phyloP scores from a whole-genome alignment of 352 stramenopile genomes.

The Pythium apleroticum region DNA sequence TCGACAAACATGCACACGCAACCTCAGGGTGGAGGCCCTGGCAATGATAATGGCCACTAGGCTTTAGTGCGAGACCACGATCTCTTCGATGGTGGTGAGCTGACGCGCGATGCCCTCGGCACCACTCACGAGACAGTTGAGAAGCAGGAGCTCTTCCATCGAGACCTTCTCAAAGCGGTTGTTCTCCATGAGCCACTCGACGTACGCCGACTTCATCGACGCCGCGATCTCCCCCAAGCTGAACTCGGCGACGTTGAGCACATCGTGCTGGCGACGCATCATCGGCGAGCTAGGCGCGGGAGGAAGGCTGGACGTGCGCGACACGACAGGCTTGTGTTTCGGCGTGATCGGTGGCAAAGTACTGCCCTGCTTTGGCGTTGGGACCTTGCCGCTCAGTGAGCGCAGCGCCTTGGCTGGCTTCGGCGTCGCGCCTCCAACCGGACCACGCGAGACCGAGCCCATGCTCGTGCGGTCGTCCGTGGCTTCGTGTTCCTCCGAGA shows the following conservation, averaged over 20 bases:
- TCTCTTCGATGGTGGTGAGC: constrained; percentile 73
- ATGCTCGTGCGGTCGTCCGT: constrained; percentile 2
- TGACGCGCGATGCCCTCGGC: constrained; percentile 75
- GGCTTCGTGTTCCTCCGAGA: constrained; percentile 11
- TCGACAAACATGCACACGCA: too few species aligned
- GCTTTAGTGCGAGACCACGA: constrained; percentile 59
- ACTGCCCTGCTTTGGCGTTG: constrained; percentile 4
- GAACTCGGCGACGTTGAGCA: constrained; percentile 83
- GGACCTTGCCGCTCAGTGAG: not conserved
- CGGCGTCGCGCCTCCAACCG: not conserved
- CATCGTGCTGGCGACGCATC: constrained; percentile 76
- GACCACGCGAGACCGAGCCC: not conserved
- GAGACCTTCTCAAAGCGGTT: constrained; percentile 71
- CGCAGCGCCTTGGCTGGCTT: not conserved
- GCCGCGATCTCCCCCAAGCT: constrained; percentile 64
- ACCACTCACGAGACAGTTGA: constrained; percentile 83
- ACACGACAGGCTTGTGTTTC: not conserved
- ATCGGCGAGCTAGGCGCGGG: constrained; percentile 37
- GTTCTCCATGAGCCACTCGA: constrained; percentile 79
- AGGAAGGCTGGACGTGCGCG: constrained; percentile 8
- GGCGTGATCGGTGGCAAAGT: constrained; percentile 23
- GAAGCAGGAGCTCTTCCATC: constrained; percentile 79
- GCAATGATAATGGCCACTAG: too few species aligned
- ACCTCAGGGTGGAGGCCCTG: too few species aligned
- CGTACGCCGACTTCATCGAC: constrained; percentile 73